Evolutionary conservation across 805 yeast species (phyloP), one percentile per base, ranked within the genome.

Genomic region (Yarrowia porcina): DNA sequence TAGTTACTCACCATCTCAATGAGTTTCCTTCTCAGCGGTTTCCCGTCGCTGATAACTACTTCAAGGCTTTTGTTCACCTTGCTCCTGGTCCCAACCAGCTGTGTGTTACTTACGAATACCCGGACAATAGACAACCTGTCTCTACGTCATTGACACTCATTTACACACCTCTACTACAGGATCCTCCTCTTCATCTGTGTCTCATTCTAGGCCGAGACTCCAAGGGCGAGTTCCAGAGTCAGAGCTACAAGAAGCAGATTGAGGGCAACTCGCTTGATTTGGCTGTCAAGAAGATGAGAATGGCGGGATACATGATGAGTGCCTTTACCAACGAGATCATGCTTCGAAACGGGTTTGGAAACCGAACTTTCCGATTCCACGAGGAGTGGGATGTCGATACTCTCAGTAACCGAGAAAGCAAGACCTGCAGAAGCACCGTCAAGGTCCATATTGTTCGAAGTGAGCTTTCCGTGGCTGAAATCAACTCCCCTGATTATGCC

Each of bases 311-410:
- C 68, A 73, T 92, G 73, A 89, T 90, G 96, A 93, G 90, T 69
- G 96, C 97, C 0, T 91, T 82, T 73, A 92, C 97, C 0, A 85
- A 84, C 68, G 97, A 92, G 68, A 97, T 91, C 71, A 90, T 93
- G 96, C 73, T 84, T 61, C 76, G 86, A 39, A 81, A 83, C 49
- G 92, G 94, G 0, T 82, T 89, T 70, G 96, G 97, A 11, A 82
- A 85, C 66, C 77, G 97, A 65, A 79, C 88, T 4, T 90, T 90
- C 74, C 83, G 83, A 65, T 88, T 90, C 66, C 85, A 79, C 1
- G 96, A 92, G 68, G 89, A 84, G 66, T 82, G 79, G 65, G 72
- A 79, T 4, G 73, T 74, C 15, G 84, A 84, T 63, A 82, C 93
- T 0, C 74, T 83, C 4, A 80, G 83, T 33, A 70, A 69, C 33